These are phyloP conservation scores for Diplodia corticola DNA, from an alignment of 2,329 filamentous ascomycete species.

Conservation along the genomic window DNA sequence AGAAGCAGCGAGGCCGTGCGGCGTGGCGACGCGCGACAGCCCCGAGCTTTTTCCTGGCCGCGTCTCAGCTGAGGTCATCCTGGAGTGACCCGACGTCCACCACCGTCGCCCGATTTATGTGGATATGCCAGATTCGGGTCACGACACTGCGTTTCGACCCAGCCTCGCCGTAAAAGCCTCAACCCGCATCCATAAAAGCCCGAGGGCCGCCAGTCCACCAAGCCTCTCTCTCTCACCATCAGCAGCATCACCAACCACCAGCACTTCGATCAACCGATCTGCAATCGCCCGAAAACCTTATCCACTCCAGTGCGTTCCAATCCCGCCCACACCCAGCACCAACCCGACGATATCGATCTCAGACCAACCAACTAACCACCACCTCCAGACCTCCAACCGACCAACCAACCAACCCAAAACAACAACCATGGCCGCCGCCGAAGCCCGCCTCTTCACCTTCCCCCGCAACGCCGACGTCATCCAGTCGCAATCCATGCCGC, in stretches of 20 bases:
- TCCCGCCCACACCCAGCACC: background rate
- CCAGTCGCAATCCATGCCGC: background rate
- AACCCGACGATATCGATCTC: background rate
- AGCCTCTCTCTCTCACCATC: background rate
- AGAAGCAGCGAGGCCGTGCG: background rate
- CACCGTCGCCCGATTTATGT: background rate
- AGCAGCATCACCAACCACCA: background rate
- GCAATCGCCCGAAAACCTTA: background rate
- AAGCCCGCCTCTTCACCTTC: background rate
- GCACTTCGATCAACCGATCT: background rate
- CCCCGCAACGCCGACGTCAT: background rate
- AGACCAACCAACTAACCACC: background rate
- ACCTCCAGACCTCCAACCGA: background rate
- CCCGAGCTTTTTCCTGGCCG: background rate
- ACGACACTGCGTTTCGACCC: background rate
- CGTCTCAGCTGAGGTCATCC: slow-evolving; percentile 6
- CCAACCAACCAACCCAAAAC: background rate
- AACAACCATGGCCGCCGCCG: background rate
- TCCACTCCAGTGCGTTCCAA: background rate
- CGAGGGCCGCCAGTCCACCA: background rate
- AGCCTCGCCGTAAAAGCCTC: background rate
- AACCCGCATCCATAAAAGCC: background rate
- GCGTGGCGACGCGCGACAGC: background rate
- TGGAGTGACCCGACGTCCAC: background rate
- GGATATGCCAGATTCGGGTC: slow-evolving; percentile 8